Evolutionary conservation across 345 rosid species (phyloP), one percentile per base, ranked within the genome.

Genomic region (Litchi chinensis): DNA sequence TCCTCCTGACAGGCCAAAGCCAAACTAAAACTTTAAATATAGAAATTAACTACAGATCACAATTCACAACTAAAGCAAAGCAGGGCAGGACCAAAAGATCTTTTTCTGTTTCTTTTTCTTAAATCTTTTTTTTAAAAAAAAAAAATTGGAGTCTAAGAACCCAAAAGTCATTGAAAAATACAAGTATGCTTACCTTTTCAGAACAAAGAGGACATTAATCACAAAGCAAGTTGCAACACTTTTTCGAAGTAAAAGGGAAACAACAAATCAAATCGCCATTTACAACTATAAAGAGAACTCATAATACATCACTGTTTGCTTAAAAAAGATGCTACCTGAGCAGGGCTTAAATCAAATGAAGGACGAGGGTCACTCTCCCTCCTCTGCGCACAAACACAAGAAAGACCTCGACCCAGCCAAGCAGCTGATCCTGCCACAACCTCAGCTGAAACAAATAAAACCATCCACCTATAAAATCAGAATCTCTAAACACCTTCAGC

Each of bases 351-450:
- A 91, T 93, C 98, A 93, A 96, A 94, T 11, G 98, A 93, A 64
- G 99, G 94, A 79, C 97, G 97, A 19, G 89, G 79, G 71, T 96
- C 97, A 10, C 81, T 88, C 81, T 91, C 97, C 83, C 95, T 87
- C 82, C 97, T 91, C 87, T 96, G 99, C 78, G 89, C 99, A 81
- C 99, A 96, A 73, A 96, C 99, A 76, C 99, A 96, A 52, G 99
- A 96, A 86, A 96, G 95, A 66, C 99, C 98, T 79, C 98, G 89
- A 60, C 98, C 99, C 77, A 94, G 88, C 98, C 98, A 94, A 41
- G 99, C 99, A 71, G 99, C 94, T 16, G 99, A 96, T 86, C 99
- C 99, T 78, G 94, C 98, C 76, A 93, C 99, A 86, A 82, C 99
- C 88, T 96, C 99, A 86, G 97, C 99, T 93, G 94, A 79, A 86